Evolutionary conservation across 2,329 filamentous ascomycete genomes (phyloP).

Genomic region (Trichoderma arundinaceum): DNA sequence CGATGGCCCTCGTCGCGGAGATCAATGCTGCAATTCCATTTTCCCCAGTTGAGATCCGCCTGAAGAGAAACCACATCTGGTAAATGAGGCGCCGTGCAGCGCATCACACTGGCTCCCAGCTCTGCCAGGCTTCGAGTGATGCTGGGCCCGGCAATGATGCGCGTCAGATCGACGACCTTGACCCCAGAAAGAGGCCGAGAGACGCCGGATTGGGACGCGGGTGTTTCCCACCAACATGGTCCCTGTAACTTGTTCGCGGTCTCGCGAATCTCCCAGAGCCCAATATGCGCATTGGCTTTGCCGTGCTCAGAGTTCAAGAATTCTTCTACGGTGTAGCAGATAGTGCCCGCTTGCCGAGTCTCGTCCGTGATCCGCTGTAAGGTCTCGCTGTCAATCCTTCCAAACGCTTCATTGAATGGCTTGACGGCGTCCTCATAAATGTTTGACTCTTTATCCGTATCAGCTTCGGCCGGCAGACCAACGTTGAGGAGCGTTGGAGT

Average conservation of each 20-base stretch:
- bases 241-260: slow-evolving; percentile 25
- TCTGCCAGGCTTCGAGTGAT: slow-evolving; percentile 22
- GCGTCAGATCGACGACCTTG: slow-evolving; percentile 56
- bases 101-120: slow-evolving; percentile 71
- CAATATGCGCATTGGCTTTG: slow-evolving; percentile 32
- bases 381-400: slow-evolving; percentile 28
- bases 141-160: slow-evolving; percentile 12
- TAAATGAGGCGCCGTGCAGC: slow-evolving; percentile 54
- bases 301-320: slow-evolving; percentile 40
- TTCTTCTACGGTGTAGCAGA: slow-evolving; percentile 39
- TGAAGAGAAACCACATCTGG: slow-evolving; percentile 46
- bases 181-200: slow-evolving; percentile 51
- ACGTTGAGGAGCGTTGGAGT: slow-evolving; percentile 33
- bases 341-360: slow-evolving; percentile 38
- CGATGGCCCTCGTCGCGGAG: slow-evolving; percentile 50
- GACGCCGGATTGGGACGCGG: neutral
- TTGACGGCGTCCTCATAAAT: slow-evolving; percentile 32
- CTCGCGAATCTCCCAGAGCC: slow-evolving; percentile 23
- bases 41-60: slow-evolving; percentile 57
- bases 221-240: slow-evolving; percentile 29
- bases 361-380: slow-evolving; percentile 35
- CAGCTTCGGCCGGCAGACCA: slow-evolving; percentile 30
- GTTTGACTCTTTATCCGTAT: slow-evolving; percentile 24
- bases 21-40: slow-evolving; percentile 62
- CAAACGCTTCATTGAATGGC: slow-evolving; percentile 31